Base-by-base conservation (phyloP, 2,329 filamentous ascomycete species). In the Trichoderma pleuroti region DNA sequence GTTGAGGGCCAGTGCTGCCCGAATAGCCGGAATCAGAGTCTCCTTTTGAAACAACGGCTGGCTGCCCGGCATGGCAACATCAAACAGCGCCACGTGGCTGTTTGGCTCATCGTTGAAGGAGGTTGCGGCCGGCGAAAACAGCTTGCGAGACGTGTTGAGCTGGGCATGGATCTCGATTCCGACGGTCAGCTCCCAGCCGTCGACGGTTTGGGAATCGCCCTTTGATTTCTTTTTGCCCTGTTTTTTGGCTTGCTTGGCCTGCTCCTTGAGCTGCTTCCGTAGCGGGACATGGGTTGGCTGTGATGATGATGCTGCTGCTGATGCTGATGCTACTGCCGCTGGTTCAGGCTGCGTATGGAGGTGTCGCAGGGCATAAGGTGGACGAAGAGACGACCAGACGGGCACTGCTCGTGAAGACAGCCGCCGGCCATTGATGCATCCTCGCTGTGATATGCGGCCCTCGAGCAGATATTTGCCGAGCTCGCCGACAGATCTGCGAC, bases 151-250 rank as follows among this genome's bases (percentile, higher is more conserved):
- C 0, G 94, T 96, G 81, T 98, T 97, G 77, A 99, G 86, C 81
- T 98, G 95, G 24, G 96, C 96, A 79, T 99, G 96, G 74, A 99
- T 96, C 83, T 99, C 96, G 75, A 99, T 94, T 72, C 96, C 96
- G 32, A 98, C 93, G 0, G 95, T 98, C 76, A 98, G 84, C 80
- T 98, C 93, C 96, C 96, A 99, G 39, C 90, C 90, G 7, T 85
- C 82, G 1, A 88, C 87, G 21, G 83, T 85, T 78, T 89, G 87
- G 2, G 77, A 79, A 42, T 82, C 78, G 32, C 75, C 77, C 73
- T 86, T 86, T 64, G 81, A 80, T 72, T 84, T 83, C 73, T 84
- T 85, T 70, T 82, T 82, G 14, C 81, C 87, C 70, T 90, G 85
- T 64, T 91, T 90, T 77, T 93, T 93, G 70, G 92, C 82, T 75